phyloP scores from a whole-genome alignment of 2,329 filamentous ascomycete genomes.

The Salinomyces thailandicus region DNA sequence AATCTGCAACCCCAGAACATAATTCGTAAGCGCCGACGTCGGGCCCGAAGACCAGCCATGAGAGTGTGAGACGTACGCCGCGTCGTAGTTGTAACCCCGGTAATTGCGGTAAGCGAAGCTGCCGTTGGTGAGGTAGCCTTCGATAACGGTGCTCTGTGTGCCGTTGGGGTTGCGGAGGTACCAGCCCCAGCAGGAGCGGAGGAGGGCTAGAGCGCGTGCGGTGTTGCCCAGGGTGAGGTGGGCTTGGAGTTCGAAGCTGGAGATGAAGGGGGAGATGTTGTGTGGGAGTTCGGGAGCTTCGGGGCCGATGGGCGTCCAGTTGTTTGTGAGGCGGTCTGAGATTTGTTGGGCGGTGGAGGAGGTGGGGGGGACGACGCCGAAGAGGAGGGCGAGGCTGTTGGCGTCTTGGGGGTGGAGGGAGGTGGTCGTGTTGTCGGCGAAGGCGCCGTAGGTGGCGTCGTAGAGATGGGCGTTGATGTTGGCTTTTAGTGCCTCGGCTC shows the following conservation, averaged over 20 bases:
- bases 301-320: constrained; percentile 38
- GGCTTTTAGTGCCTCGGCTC: constrained; percentile 27
- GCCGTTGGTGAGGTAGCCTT: constrained; percentile 33
- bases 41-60: constrained; percentile 29
- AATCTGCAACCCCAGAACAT: constrained; percentile 35
- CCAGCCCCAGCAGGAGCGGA: constrained; percentile 32
- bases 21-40: constrained; percentile 35
- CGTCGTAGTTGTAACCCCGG: constrained; percentile 20
- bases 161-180: constrained; percentile 32
- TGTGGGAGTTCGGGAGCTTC: constrained; percentile 33
- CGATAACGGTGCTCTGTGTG: constrained; percentile 35
- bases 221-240: constrained; percentile 32
- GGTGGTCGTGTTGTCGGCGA: constrained; percentile 30
- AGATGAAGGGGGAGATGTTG: constrained; percentile 35
- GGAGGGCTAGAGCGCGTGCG: constrained; percentile 33
- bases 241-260: constrained; percentile 34
- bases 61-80: constrained; percentile 19
- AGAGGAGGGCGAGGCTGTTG: constrained; percentile 32
- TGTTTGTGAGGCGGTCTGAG: constrained; percentile 28
- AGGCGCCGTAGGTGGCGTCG: constrained; percentile 23
- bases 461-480: constrained; percentile 21
- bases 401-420: constrained; percentile 45
- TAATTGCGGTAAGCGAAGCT: constrained; percentile 43
- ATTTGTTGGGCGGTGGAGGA: constrained; percentile 23
- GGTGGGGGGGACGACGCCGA: constrained; percentile 28